Conservation (phyloP, 2,329 filamentous ascomycete species). For the Ceratocystis albifundus region DNA sequence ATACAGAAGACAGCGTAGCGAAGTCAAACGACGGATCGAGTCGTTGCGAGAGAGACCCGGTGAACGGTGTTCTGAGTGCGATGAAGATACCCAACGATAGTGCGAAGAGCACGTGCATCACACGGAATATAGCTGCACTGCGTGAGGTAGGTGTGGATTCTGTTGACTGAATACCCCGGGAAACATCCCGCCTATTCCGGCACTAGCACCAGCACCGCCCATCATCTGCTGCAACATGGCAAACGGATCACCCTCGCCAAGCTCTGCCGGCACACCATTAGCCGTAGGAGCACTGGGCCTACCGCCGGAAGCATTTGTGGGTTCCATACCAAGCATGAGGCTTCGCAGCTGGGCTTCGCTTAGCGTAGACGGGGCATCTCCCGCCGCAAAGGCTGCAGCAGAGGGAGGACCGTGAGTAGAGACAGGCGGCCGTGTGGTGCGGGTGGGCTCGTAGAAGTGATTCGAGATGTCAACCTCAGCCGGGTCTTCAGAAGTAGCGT, state of each 20-base stretch:
- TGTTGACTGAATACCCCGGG: constrained; percentile 34
- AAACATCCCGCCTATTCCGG: constrained; percentile 33
- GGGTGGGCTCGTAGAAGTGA: constrained; percentile 50
- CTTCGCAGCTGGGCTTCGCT: constrained; percentile 52
- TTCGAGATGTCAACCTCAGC: constrained; percentile 71
- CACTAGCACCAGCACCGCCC: constrained; percentile 31
- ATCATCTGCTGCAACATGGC: constrained; percentile 66
- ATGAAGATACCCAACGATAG: constrained; percentile 60
- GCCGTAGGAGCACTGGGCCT: constrained; percentile 17
- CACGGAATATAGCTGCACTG: constrained; percentile 49
- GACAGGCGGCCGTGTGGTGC: constrained; percentile 27
- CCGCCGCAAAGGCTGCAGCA: constrained; percentile 28
- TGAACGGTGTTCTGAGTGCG: constrained; percentile 54
- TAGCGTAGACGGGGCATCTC: constrained; percentile 30
- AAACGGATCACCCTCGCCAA: constrained; percentile 24
- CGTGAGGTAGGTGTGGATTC: constrained; percentile 29
- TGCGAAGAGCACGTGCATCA: constrained; percentile 62
- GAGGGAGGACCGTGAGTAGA: constrained; percentile 26
- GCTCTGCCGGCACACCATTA: constrained; percentile 22
- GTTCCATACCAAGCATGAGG: constrained; percentile 51
- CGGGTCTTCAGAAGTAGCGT: constrained; percentile 43
- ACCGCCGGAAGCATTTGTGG: constrained; percentile 27
- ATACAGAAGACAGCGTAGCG: constrained; percentile 26
- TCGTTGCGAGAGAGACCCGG: constrained; percentile 52
- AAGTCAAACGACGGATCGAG: constrained; percentile 30